Conservation (phyloP, 176 grass and related monocot genomes). For the Oryza coarctata region DNA sequence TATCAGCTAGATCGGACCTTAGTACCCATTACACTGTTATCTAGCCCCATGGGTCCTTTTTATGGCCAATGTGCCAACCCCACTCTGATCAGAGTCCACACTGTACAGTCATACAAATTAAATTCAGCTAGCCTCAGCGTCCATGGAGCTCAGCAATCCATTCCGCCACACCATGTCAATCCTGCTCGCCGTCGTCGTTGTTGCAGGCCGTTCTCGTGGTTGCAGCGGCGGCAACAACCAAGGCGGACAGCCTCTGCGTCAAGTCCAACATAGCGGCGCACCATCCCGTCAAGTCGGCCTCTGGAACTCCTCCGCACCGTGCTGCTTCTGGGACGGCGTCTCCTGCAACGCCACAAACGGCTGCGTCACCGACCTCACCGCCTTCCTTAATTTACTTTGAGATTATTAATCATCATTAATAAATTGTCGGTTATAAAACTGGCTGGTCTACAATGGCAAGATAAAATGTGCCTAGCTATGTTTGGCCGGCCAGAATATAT, state of each 20-base stretch:
- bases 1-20: no score
- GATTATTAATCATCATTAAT: no score
- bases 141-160: not conserved
- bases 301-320: slow-evolving; percentile 43
- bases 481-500: no score
- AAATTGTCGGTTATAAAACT: no score
- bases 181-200: slow-evolving; percentile 8
- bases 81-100: not conserved
- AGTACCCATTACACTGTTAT: no score
- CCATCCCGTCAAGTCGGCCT: slow-evolving; percentile 32
- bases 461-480: no score
- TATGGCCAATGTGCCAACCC: not conserved
- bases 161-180: not conserved
- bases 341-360: slow-evolving; percentile 46
- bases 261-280: slow-evolving; percentile 45
- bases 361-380: slow-evolving; percentile 34
- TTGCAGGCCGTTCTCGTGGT: slow-evolving; percentile 29
- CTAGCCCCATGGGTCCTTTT: not conserved
- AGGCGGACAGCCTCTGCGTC: slow-evolving; percentile 30
- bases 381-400: not conserved
- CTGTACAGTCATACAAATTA: not conserved
- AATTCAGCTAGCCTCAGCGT: no score
- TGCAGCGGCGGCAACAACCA: not conserved
- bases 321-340: slow-evolving; percentile 52
- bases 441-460: no score